Evolutionary conservation across 2,329 filamentous ascomycete genomes (phyloP).

Genomic region (Paecilomyces fulvus): DNA sequence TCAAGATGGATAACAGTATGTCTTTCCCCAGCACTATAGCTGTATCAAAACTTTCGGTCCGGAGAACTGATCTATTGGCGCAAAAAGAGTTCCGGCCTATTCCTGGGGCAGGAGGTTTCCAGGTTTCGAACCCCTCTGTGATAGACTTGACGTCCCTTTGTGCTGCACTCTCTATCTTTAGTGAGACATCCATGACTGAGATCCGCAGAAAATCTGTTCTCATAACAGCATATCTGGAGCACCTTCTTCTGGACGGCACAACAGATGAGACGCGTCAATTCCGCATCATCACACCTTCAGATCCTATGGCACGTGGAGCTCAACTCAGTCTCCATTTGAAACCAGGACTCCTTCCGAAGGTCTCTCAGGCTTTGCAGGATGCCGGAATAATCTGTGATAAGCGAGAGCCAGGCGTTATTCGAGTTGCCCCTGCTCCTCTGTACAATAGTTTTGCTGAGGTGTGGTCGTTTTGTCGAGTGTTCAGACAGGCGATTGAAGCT

Average conservation of each 20-base stretch:
- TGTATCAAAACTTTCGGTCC: background rate
- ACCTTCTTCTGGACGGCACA: conserved; percentile 44
- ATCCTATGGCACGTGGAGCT: conserved; percentile 60
- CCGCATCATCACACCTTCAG: conserved; percentile 58
- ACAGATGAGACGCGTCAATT: conserved; percentile 38
- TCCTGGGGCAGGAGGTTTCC: conserved; percentile 68
- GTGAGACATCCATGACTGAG: conserved; percentile 57
- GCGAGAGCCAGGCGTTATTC: conserved; percentile 72
- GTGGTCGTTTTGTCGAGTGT: conserved; percentile 42
- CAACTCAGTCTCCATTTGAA: conserved; percentile 69
- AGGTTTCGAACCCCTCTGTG: conserved; percentile 70
- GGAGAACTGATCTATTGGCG: background rate
- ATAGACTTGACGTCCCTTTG: conserved; percentile 66
- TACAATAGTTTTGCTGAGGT: conserved; percentile 76
- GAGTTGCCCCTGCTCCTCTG: conserved; percentile 71
- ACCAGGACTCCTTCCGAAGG: conserved; percentile 59
- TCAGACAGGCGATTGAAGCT: conserved; percentile 21
- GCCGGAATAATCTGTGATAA: conserved; percentile 71
- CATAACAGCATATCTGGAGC: conserved; percentile 68
- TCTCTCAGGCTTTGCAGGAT: conserved; percentile 57
- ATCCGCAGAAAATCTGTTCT: conserved; percentile 62
- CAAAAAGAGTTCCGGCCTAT: conserved; percentile 59
- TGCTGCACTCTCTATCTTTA: conserved; percentile 64
- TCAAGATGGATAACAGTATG: conserved; percentile 65
- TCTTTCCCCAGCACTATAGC: background rate